These are phyloP conservation scores for Phytophthora sansomeana DNA, from an alignment of 352 stramenopile species.

Conservation along the genomic window DNA sequence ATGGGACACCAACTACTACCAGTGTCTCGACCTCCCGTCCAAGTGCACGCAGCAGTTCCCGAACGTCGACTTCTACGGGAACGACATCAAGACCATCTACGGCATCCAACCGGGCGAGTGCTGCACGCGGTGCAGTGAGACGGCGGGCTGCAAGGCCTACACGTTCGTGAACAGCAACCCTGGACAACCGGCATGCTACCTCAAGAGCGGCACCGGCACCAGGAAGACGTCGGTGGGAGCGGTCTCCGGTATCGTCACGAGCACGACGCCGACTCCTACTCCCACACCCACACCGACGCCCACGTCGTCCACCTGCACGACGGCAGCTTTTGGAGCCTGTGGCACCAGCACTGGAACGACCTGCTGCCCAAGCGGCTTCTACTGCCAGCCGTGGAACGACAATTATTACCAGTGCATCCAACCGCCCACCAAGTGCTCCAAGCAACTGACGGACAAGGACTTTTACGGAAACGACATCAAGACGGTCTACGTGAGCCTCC, in stretches of 20 bases:
- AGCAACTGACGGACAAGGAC: constrained; percentile 44
- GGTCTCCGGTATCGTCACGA: constrained; percentile 39
- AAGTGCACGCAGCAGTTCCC: constrained; percentile 40
- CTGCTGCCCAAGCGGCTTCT: constrained; percentile 43
- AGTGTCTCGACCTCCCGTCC: constrained; percentile 29
- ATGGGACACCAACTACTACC: too few species aligned
- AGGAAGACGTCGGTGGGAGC: constrained; percentile 25
- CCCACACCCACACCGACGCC: constrained; percentile 25
- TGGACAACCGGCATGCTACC: constrained; percentile 41
- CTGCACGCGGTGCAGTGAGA: constrained; percentile 31
- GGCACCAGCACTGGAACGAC: constrained; percentile 35
- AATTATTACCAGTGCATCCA: constrained; percentile 52
- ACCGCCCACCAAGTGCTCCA: constrained; percentile 39
- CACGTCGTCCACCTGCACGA: constrained; percentile 25
- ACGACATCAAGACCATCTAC: constrained; percentile 44
- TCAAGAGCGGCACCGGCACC: constrained; percentile 39
- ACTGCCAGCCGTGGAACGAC: constrained; percentile 56
- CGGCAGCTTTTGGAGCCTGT: constrained; percentile 23
- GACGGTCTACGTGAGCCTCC: constrained; percentile 49
- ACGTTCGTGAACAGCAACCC: constrained; percentile 50
- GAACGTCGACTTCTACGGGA: constrained; percentile 43
- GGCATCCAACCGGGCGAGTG: constrained; percentile 38
- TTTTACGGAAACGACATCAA: constrained; percentile 58
- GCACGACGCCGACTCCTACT: constrained; percentile 20
- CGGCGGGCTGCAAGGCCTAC: constrained; percentile 33